A percentile compares a stretch with the other conserved stretches of the same genome.
These are phyloP conservation scores for Pleomassaria siparia DNA, from an alignment of 2,329 filamentous ascomycete genomes.

Conservation along the genomic window DNA sequence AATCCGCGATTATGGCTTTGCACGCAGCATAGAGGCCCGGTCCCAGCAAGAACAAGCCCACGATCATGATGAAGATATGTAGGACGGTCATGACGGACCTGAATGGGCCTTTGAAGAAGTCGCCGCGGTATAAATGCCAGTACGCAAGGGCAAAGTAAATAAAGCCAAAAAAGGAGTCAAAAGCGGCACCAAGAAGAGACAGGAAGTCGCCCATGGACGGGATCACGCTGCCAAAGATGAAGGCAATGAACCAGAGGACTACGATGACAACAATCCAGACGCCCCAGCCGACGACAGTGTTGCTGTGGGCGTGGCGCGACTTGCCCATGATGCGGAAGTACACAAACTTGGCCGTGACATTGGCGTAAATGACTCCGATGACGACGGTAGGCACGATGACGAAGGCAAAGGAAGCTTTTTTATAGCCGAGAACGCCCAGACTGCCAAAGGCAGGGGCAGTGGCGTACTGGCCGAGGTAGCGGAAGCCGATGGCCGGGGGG, in stretches of 20 bases:
- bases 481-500: slow-evolving; percentile 53
- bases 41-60: slow-evolving; percentile 53
- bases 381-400: slow-evolving; percentile 60
- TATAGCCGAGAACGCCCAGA: slow-evolving; percentile 48
- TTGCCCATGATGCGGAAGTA: slow-evolving; percentile 61
- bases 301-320: slow-evolving; percentile 51
- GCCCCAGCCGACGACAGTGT: slow-evolving; percentile 49
- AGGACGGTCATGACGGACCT: slow-evolving; percentile 48
- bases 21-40: slow-evolving; percentile 57
- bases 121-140: slow-evolving; percentile 47
- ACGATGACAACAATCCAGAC: slow-evolving; percentile 60
- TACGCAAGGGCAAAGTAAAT: slow-evolving; percentile 56
- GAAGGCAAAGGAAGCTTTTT: slow-evolving; percentile 54
- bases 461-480: slow-evolving; percentile 52
- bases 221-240: slow-evolving; percentile 67
- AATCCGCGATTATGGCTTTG: slow-evolving; percentile 55
- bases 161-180: slow-evolving; percentile 65
- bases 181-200: slow-evolving; percentile 58
- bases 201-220: slow-evolving; percentile 67
- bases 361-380: slow-evolving; percentile 68
- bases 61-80: slow-evolving; percentile 49
- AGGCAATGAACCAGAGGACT: slow-evolving; percentile 61
- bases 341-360: slow-evolving; percentile 64
- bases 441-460: slow-evolving; percentile 54
- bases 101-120: slow-evolving; percentile 40